Conservation (phyloP, 2,329 filamentous ascomycete genomes). For the Pseudogymnoascus sp. region DNA sequence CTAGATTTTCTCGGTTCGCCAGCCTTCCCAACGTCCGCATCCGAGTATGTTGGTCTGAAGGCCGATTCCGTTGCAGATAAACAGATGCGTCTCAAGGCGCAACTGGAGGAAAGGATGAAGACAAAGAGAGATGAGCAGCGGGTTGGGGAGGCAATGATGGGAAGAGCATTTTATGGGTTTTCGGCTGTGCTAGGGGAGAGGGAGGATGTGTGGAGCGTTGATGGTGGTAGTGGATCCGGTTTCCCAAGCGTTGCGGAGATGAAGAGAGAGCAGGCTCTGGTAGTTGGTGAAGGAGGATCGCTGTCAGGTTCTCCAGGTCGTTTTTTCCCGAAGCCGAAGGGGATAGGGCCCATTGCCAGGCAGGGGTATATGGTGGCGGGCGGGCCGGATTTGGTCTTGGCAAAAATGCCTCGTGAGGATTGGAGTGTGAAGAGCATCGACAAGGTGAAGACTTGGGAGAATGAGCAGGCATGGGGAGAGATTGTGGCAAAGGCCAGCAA, state of each 20-base stretch:
- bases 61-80: not conserved
- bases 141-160: not conserved
- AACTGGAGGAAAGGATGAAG: not conserved
- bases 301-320: not conserved
- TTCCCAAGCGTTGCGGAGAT: not conserved
- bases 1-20: not conserved
- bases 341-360: not conserved
- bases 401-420: not conserved
- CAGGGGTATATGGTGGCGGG: not conserved
- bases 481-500: not conserved
- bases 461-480: not conserved
- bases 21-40: not conserved
- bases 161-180: not conserved
- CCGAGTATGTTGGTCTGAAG: not conserved
- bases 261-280: not conserved
- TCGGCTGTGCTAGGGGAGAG: not conserved
- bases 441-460: not conserved
- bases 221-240: not conserved
- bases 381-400: not conserved
- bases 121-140: not conserved
- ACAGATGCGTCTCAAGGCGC: not conserved
- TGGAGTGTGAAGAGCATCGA: not conserved
- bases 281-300: not conserved
- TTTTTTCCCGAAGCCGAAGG: not conserved
- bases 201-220: not conserved